These are phyloP conservation scores for Barbatosphaeria neglecta DNA, from an alignment of 495 filamentous ascomycete species.

Conservation along the genomic window DNA sequence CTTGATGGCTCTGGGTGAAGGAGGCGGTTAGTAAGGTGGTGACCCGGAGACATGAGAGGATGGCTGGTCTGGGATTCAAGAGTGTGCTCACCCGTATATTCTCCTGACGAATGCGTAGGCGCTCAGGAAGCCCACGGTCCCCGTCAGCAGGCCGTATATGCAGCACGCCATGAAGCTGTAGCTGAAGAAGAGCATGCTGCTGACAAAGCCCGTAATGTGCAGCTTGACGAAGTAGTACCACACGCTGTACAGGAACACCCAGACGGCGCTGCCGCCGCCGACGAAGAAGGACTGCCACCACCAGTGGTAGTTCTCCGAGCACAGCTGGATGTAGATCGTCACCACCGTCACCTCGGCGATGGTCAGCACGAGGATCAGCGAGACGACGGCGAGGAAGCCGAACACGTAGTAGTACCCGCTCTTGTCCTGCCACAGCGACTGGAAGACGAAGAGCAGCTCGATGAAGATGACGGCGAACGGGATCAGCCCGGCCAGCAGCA, in stretches of 20 bases:
- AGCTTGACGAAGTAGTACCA: slow-evolving; percentile 83
- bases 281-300: slow-evolving; percentile 90
- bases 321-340: slow-evolving; percentile 76
- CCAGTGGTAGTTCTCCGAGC: slow-evolving; percentile 88
- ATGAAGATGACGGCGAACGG: slow-evolving; percentile 93
- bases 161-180: slow-evolving; percentile 71
- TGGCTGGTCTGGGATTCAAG: no score
- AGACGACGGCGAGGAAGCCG: slow-evolving; percentile 74
- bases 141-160: slow-evolving; percentile 73
- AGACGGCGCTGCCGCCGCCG: slow-evolving; percentile 66
- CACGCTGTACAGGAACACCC: slow-evolving; percentile 77
- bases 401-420: slow-evolving; percentile 93
- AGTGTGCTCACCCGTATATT: slow-evolving; percentile 78
- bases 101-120: slow-evolving; percentile 81
- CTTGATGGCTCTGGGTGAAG: slow-evolving; percentile 20
- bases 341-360: slow-evolving; percentile 86
- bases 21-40: slow-evolving; percentile 9
- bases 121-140: slow-evolving; percentile 80
- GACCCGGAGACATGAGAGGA: no score
- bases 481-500: slow-evolving; percentile 67
- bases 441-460: slow-evolving; percentile 86
- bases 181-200: slow-evolving; percentile 73
- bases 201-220: slow-evolving; percentile 73
- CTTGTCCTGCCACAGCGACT: slow-evolving; percentile 86
- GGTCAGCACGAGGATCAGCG: slow-evolving; percentile 61